A percentile compares a stretch with the other conserved stretches of the same genome.
Evolutionary conservation across 1,284 basidiomycete genomes (phyloP).

Genomic region (Somion occarium): DNA sequence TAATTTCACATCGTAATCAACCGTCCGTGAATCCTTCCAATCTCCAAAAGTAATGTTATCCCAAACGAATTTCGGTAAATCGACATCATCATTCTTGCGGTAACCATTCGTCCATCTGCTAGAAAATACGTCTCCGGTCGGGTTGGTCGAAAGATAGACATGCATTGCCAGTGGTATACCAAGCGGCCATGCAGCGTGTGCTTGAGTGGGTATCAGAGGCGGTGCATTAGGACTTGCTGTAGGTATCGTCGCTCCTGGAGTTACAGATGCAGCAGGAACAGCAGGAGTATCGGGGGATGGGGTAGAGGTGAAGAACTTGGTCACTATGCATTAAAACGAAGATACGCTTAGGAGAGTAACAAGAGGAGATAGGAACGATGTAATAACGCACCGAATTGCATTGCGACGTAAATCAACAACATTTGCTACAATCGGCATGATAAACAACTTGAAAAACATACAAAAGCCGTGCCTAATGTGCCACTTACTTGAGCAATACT

Average conservation of each 20-base stretch:
- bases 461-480: neutral
- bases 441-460: neutral
- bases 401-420: constrained; percentile 54
- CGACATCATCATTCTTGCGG: constrained; percentile 42
- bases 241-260: neutral
- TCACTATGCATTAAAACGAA: constrained; percentile 28
- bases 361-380: neutral
- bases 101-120: constrained; percentile 42
- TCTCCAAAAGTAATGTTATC: constrained; percentile 80
- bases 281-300: constrained; percentile 14
- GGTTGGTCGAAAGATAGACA: constrained; percentile 69
- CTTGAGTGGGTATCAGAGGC: constrained; percentile 48
- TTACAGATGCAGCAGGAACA: constrained; percentile 13
- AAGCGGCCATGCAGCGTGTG: constrained; percentile 52
- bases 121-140: constrained; percentile 55
- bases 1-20: constrained; percentile 65
- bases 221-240: constrained; percentile 33
- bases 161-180: constrained; percentile 65
- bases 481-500: constrained; percentile 45
- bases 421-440: constrained; percentile 46
- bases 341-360: neutral
- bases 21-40: constrained; percentile 65
- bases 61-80: constrained; percentile 72
- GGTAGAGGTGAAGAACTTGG: constrained; percentile 37
- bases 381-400: constrained; percentile 51